phyloP scores from a whole-genome alignment of 2,329 filamentous ascomycete species.

The Fusarium mundagurra region DNA sequence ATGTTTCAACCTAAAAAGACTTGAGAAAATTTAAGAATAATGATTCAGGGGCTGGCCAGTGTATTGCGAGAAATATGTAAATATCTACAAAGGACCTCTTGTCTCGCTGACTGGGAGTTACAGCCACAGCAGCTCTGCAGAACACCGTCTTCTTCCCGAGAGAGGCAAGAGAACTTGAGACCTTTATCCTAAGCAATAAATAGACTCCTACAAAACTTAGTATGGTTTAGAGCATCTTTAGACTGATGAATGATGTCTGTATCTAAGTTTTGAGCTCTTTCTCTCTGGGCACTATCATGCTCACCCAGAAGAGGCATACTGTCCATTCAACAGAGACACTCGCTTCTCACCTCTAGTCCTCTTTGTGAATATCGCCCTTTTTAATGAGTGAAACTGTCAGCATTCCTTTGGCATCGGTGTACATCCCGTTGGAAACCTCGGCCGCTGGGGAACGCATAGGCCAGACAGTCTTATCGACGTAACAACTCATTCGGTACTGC shows the following conservation, averaged over 20 bases:
- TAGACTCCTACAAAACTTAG: too few relatives aligned
- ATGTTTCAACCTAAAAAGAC: fast-evolving
- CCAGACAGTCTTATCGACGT: background rate
- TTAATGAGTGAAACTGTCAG: too few relatives aligned
- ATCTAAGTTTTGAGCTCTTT: too few relatives aligned
- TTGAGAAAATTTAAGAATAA: fast-evolving
- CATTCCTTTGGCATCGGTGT: too few relatives aligned
- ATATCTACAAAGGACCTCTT: background rate
- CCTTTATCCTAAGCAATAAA: background rate
- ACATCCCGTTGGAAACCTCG: too few relatives aligned
- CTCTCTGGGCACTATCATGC: too few relatives aligned
- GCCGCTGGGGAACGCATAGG: too few relatives aligned
- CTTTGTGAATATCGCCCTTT: too few relatives aligned
- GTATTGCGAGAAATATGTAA: background rate
- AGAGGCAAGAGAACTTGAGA: background rate
- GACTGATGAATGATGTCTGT: background rate
- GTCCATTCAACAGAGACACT: too few relatives aligned
- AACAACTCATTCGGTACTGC: background rate
- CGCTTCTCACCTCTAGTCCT: too few relatives aligned
- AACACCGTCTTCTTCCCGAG: background rate
- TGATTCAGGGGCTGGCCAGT: background rate
- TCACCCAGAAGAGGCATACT: too few relatives aligned
- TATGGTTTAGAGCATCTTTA: background rate
- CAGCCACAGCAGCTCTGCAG: background rate
- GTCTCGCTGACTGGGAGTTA: background rate